Evolutionary conservation across 768 basidiomycete species (phyloP).

Genomic region (Mycena galericulata): DNA sequence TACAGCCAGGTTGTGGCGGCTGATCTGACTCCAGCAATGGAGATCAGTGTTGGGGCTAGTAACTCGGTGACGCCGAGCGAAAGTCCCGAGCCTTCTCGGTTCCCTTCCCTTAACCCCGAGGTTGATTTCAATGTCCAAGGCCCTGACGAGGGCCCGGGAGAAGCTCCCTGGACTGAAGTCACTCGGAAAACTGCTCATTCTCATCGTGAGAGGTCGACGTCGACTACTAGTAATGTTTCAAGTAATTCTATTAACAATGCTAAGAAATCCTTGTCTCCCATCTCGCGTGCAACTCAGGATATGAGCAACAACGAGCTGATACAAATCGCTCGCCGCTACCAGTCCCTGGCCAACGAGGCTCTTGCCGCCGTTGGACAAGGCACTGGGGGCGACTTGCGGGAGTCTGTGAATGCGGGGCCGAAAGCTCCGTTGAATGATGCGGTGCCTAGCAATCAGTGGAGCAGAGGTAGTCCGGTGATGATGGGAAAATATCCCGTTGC

Average conservation of each 20-base stretch:
- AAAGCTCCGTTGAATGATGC: no score
- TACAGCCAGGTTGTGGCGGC: not conserved
- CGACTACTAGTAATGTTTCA: not conserved
- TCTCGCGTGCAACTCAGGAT: not conserved
- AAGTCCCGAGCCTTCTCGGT: not conserved
- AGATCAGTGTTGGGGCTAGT: not conserved
- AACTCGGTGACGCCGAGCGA: not conserved
- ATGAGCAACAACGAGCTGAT: not conserved
- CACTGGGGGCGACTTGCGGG: not conserved
- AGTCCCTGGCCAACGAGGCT: not conserved
- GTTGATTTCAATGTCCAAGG: not conserved
- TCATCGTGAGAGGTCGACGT: conserved; percentile 2
- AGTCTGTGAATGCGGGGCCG: no score
- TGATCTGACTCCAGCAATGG: not conserved
- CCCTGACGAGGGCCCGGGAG: not conserved
- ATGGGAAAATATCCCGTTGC: no score
- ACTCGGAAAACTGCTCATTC: conserved; percentile 5
- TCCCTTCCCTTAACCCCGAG: not conserved
- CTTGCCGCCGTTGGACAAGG: not conserved
- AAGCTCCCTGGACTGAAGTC: not conserved
- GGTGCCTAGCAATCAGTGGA: no score
- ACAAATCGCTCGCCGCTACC: not conserved
- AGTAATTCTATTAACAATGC: not conserved
- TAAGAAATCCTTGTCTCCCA: not conserved
- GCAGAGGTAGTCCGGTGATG: no score